Evolutionary conservation across 1,139 yeast genomes (phyloP).

Genomic region (Lodderomyces margitis): DNA sequence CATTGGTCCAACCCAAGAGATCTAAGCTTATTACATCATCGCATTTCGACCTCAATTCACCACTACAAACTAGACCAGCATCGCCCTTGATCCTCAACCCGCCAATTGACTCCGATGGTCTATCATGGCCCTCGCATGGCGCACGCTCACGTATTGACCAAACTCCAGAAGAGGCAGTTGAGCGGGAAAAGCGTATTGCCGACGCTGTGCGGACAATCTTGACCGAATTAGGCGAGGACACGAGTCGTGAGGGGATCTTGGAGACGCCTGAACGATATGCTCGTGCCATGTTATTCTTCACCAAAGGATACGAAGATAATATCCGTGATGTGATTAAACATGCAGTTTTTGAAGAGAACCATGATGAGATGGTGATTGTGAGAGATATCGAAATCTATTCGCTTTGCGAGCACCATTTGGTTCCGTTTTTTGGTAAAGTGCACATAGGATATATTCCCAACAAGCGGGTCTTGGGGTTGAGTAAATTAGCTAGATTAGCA

Average conservation of each 20-base stretch:
- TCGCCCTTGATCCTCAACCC: slow-evolving; percentile 82
- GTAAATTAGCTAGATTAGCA: slow-evolving; percentile 91
- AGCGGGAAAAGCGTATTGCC: slow-evolving; percentile 74
- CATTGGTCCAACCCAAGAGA: slow-evolving; percentile 26
- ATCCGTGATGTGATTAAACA: slow-evolving; percentile 86
- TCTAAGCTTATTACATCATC: slow-evolving; percentile 19
- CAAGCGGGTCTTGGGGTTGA: slow-evolving; percentile 88
- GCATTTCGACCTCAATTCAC: slow-evolving; percentile 20
- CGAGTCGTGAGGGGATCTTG: slow-evolving; percentile 79
- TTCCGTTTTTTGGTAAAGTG: slow-evolving; percentile 95
- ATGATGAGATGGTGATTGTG: slow-evolving; percentile 98
- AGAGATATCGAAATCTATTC: slow-evolving; percentile 91
- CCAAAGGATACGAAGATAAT: slow-evolving; percentile 95
- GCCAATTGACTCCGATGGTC: slow-evolving; percentile 85
- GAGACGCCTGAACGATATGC: slow-evolving; percentile 98
- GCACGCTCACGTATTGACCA: slow-evolving; percentile 73
- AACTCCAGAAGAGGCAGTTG: slow-evolving; percentile 56
- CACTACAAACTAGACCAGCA: slow-evolving; percentile 74
- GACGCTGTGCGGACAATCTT: slow-evolving; percentile 81
- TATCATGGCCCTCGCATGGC: slow-evolving; percentile 94
- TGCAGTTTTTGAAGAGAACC: slow-evolving; percentile 97
- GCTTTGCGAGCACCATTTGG: slow-evolving; percentile 94
- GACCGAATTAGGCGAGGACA: slow-evolving; percentile 88
- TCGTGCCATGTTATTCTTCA: slow-evolving; percentile 90
- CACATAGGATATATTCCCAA: slow-evolving; percentile 97